Conservation (phyloP, 2,329 filamentous ascomycete species). For the Aspergillus ochraceus region DNA sequence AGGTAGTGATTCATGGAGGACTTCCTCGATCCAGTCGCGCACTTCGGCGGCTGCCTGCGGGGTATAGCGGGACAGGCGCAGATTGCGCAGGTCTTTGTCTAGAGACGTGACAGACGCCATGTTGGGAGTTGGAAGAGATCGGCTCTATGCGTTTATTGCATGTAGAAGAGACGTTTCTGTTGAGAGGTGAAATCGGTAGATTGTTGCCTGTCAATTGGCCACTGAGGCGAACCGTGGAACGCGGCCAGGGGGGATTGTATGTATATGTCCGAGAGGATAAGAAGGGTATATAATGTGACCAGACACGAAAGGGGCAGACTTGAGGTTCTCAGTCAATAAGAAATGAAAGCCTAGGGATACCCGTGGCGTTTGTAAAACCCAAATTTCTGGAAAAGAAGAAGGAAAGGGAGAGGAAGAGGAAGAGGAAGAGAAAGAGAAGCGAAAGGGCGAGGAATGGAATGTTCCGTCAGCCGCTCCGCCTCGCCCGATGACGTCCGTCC, state of each 20-base stretch:
- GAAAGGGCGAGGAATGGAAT: background rate
- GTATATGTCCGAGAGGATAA: background rate
- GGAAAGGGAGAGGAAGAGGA: background rate
- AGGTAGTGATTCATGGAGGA: slow-evolving; percentile 71
- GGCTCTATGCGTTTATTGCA: background rate
- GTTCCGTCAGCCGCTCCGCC: background rate
- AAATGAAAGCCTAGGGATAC: background rate
- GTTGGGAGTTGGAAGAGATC: slow-evolving; percentile 13
- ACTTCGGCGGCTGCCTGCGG: slow-evolving; percentile 85
- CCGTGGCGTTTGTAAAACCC: background rate
- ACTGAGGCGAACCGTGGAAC: slow-evolving; percentile 12
- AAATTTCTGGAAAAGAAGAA: background rate
- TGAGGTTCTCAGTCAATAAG: background rate
- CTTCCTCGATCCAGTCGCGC: slow-evolving; percentile 79
- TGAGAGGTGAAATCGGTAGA: background rate
- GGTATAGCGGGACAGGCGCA: slow-evolving; percentile 92
- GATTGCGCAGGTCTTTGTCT: slow-evolving; percentile 90
- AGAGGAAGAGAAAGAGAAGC: slow-evolving; percentile 7
- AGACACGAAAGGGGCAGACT: background rate
- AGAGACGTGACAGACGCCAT: slow-evolving; percentile 95
- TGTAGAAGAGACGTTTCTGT: slow-evolving; percentile 9
- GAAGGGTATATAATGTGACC: background rate
- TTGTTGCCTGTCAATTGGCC: background rate
- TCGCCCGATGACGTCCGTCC: background rate
- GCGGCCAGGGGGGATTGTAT: slow-evolving; percentile 7